These are phyloP conservation scores for Penicillium steckii DNA, from an alignment of 495 filamentous ascomycete species.

Conservation along the genomic window DNA sequence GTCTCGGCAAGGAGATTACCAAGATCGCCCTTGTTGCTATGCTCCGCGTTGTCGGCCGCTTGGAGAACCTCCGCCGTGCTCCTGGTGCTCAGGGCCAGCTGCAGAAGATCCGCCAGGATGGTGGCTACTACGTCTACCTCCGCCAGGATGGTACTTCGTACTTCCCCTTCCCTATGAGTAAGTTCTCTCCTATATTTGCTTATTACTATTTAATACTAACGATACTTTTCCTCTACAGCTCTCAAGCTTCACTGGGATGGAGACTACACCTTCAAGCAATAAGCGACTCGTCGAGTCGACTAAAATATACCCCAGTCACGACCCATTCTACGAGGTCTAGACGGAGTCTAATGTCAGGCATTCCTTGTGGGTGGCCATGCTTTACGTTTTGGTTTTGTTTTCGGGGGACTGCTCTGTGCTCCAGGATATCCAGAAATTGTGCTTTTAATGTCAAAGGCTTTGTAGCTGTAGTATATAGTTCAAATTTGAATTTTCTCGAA, in stretches of 20 bases:
- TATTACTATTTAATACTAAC: not conserved
- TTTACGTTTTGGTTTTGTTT: slow-evolving; percentile 18
- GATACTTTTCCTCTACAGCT: slow-evolving; percentile 7
- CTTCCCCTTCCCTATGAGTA: slow-evolving; percentile 72
- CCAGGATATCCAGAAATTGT: slow-evolving; percentile 22
- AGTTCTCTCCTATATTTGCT: slow-evolving; percentile 18
- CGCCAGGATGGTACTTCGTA: slow-evolving; percentile 69
- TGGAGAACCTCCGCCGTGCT: slow-evolving; percentile 64
- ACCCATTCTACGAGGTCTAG: not conserved
- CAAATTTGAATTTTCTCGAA: not conserved
- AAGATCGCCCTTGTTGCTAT: slow-evolving; percentile 65
- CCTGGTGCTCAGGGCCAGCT: slow-evolving; percentile 67
- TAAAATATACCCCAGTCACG: slow-evolving; percentile 1
- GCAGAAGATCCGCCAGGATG: slow-evolving; percentile 64
- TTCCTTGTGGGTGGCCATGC: slow-evolving; percentile 5
- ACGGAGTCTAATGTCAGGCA: slow-evolving; percentile 9
- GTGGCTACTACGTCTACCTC: slow-evolving; percentile 67
- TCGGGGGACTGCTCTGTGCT: slow-evolving; percentile 6
- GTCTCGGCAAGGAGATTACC: slow-evolving; percentile 60
- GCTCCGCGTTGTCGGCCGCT: slow-evolving; percentile 55
- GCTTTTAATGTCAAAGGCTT: slow-evolving; percentile 4
- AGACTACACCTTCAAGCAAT: slow-evolving; percentile 19
- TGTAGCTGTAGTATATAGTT: slow-evolving; percentile 15
- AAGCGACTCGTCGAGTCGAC: not conserved
- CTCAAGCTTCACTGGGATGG: slow-evolving; percentile 35